Evolutionary conservation across 1,284 basidiomycete genomes (phyloP), one percentile per base, ranked within the genome.

Genomic region (Puccinia hordei): DNA sequence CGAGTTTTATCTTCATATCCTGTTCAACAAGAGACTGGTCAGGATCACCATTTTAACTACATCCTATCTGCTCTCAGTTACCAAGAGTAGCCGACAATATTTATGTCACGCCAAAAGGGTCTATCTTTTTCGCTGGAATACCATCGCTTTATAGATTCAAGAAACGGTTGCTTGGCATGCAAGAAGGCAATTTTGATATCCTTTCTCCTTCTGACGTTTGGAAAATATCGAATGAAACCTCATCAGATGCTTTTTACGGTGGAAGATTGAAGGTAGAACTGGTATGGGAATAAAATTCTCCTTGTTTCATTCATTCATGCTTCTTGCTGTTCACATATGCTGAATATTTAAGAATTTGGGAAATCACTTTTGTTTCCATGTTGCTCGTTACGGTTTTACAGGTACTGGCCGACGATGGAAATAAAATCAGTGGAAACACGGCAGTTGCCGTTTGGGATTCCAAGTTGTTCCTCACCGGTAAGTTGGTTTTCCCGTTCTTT

Each of bases 361-460:
- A 46, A n/a, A 41, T 44, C n/a, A 10, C 6, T 35, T 38, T 38
- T 38, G n/a, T 65, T 13, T 15, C 19, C 10, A 53, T 17, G 57
- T 63, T 15, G 44, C 41, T 27, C 10, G 44, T 33, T 27, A 13
- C 24, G 46, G 6, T 76, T 12, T 5, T 41, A 41, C 66, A 79
- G 77, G 57, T 79, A 8, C 71, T 79, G 17, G 27, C 66, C 4
- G 77, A 79, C 46, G 77, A 79, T 79, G 77, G 77, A 33, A 53
- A 72, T 33, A 27, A 55, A 57, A 61, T 79, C 19, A 57, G 35
- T 72, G 66, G 65, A 57, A 71, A 55, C 22, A 79, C 77, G 33
- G 51, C 33, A 27, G 77, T 72, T 24, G 77, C 38, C 27, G 77
- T 79, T 49, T 72, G 53, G 65, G 66, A 57, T 22, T 69, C 49